Evolutionary conservation across 805 yeast species (phyloP), one percentile per base, ranked within the genome.

Genomic region (Isabelozyma pseudorhagii): DNA sequence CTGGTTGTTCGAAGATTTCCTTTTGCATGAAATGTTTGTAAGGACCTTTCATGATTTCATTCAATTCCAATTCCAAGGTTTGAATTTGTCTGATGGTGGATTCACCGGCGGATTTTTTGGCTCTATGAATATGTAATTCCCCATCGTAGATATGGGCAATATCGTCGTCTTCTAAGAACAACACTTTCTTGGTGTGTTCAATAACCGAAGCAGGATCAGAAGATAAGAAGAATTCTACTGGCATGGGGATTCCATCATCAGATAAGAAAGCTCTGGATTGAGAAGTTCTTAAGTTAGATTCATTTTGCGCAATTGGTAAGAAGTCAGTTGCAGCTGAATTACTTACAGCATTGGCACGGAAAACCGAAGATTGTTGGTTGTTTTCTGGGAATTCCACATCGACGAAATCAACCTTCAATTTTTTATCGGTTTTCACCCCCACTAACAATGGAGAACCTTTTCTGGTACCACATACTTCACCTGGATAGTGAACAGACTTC

Each of bases 1-100:
- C 99, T 38, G 99, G 99, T 75, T 94, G 99, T 74, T 94, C 99
- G 65, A 87, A 90, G 60, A 94, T 94, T 76, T 94, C 99, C 80
- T 94, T 94, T 75, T 91, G 96, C 99, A 94, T 94, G 72, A 93
- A 94, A 74, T 94, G 99, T 60, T 82, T 84, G 76, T 87, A 93
- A 54, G 89, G 87, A 62, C 99, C 99, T 77, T 91, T 93, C 98
- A 94, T 94, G 67, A 94, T 93, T 75, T 94, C 96, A 54, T 96
- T 94, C 67, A 94, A 82, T 76, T 94, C 97, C 87, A 94, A 81
- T 75, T 94, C 99, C 63, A 94, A 79, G 45, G 97, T 94, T 74
- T 94, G 97, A 63, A 94, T 96, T 47, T 93, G 87, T 79, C 99
- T 87, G 48, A 91, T 89, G 52, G 97, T 85, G n/a, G 97, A 85